Base-by-base conservation (phyloP, 2,329 filamentous ascomycete genomes). In the Cladorrhinum sp. region DNA sequence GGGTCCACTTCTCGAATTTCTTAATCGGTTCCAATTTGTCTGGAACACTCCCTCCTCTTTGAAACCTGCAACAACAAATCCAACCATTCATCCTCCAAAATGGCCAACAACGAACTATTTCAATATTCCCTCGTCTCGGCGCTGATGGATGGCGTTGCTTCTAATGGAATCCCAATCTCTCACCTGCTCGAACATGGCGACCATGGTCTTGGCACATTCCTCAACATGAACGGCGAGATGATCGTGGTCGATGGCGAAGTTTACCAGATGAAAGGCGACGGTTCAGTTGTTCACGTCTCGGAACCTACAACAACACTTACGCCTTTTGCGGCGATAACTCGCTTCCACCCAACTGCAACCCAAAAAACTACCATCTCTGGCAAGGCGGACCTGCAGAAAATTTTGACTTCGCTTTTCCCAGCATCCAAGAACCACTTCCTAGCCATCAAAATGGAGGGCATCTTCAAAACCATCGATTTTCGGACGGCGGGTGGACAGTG, bases 191-290 rank as follows among this genome's bases (percentile, higher is more conserved):
- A 55, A 4, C 69, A 74, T 57, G 72, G 73, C 58, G 64, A 74
- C 66, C 71, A 73, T 62, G 73, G 73, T 20, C 67, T 75, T 0
- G 73, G 73, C 50, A 75, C 73, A 2, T 75, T 74, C 59, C 65
- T 66, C 18, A 52, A 69, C 66, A 73, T 75, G 69, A 62, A 58
- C 18, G 73, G 73, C 64, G 73, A 75, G 64, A 72, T 75, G 70
- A 72, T 75, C 51, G 59, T 75, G 12, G 60, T 74, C 20, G 69
- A 74, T 57, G 71, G 72, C 22, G 50, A 65, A 1, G 61, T 71
- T 25, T 74, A 71, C 62, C 72, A 74, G 57, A 75, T 75, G 72
- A 73, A 73, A 53, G 67, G 68, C 3, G 73, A 75, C 60, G 72
- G 72, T 2, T 66, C 69, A 22, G 66, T 73, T 7, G 58, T 61